These are phyloP conservation scores for Alliaria petiolata DNA, from an alignment of 345 rosid genomes.

Conservation along the genomic window DNA sequence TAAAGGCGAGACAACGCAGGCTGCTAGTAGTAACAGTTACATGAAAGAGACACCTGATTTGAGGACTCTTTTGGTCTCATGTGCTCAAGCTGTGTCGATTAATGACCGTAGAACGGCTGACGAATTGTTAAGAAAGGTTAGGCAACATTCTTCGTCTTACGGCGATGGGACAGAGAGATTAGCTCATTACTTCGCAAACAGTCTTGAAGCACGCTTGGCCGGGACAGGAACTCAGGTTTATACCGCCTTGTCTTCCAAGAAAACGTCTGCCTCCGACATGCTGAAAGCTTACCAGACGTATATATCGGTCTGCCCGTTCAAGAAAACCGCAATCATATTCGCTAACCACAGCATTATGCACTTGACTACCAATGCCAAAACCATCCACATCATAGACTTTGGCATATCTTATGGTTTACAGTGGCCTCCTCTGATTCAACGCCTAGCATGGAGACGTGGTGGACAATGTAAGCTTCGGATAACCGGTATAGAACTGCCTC, in stretches of 20 bases:
- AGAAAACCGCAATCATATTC: constrained; percentile 45
- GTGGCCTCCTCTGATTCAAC: constrained; percentile 67
- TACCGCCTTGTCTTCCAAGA: constrained; percentile 39
- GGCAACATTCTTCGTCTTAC: constrained; percentile 59
- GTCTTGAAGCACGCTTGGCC: constrained; percentile 69
- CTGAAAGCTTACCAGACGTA: constrained; percentile 58
- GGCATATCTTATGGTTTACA: constrained; percentile 83
- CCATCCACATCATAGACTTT: constrained; percentile 77
- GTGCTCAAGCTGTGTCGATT: constrained; percentile 75
- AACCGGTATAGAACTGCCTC: constrained; percentile 82
- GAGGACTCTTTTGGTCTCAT: constrained; percentile 58
- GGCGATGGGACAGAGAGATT: constrained; percentile 80
- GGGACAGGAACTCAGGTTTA: constrained; percentile 53
- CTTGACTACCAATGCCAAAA: constrained; percentile 37
- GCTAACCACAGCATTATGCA: constrained; percentile 49
- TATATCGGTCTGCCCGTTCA: constrained; percentile 52
- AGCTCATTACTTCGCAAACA: constrained; percentile 75
- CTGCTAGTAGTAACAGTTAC: background rate
- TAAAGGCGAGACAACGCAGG: constrained; percentile 2
- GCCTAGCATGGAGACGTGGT: constrained; percentile 47
- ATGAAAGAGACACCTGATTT: constrained; percentile 57
- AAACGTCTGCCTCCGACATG: constrained; percentile 50
- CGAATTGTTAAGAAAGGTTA: constrained; percentile 57
- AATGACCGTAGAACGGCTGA: constrained; percentile 57
- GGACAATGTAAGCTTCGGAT: constrained; percentile 72